Evolutionary conservation across 768 basidiomycete genomes (phyloP).

Genomic region (Lactarius psammicola): DNA sequence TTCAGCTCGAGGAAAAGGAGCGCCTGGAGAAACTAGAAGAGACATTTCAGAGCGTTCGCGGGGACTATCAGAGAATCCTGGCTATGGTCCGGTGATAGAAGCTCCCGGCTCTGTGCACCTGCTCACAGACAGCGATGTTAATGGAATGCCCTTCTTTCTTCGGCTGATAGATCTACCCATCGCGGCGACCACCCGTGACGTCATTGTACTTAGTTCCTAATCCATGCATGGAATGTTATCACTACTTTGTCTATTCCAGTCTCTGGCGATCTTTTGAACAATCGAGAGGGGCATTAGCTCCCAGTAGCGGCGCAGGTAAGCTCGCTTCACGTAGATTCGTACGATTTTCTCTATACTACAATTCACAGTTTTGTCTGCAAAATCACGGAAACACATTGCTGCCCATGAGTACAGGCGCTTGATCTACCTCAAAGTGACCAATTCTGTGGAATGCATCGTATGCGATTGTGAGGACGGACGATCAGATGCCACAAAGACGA

Average conservation of each 20-base stretch:
- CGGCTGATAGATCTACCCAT: not conserved
- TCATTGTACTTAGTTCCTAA: not conserved
- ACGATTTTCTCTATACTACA: not conserved
- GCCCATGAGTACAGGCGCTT: not conserved
- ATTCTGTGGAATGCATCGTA: constrained; percentile 43
- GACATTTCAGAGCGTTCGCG: constrained; percentile 82
- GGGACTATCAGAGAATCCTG: constrained; percentile 84
- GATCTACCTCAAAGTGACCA: constrained; percentile 53
- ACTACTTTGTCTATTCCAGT: not conserved
- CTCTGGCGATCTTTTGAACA: not conserved
- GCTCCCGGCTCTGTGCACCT: not conserved
- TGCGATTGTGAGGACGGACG: not conserved
- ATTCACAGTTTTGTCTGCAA: not conserved
- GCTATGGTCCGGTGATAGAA: constrained; percentile 40
- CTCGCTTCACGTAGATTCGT: not conserved
- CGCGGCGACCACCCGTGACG: not conserved
- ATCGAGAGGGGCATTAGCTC: not conserved
- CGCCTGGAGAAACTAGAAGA: constrained; percentile 87
- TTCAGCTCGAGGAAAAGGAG: constrained; percentile 84
- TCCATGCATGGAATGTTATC: not conserved
- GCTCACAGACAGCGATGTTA: not conserved
- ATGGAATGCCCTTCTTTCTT: not conserved
- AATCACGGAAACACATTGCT: constrained; percentile 3
- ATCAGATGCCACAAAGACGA: constrained; percentile 13
- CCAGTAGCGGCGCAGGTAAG: not conserved